Base-by-base conservation (phyloP, 306 rosid genomes). In the Medicago arabica region DNA sequence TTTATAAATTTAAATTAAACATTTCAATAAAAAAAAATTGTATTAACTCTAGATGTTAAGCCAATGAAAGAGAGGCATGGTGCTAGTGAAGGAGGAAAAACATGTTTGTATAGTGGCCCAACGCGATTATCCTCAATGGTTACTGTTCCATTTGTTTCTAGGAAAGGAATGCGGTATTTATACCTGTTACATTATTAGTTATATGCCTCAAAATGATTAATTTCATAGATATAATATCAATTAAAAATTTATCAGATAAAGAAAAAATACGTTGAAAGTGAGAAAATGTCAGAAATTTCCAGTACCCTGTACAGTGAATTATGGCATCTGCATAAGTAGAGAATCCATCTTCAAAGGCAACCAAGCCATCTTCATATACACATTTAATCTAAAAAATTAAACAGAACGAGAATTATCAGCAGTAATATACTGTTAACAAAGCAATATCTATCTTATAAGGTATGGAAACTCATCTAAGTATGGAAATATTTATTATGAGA, bases 31-130 rank as follows among this genome's bases (percentile, higher is more conserved):
- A 19, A 51, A 50, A 19, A 19, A 31, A 31, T 2, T 54, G 18
- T 10, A 21, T 9, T 36, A 23, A 83, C 86, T 80, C 49, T 79
- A 3, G 0, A 40, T 10, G 40, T 39, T 63, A 83, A 63, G n/a
- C 87, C 86, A 28, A 83, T 58, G 78, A 83, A 83, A 34, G 87
- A 79, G 12, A 83, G 84, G 57, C 68, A 57, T 39, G 87, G 87
- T 57, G 87, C 78, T 31, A 83, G 14, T 25, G 81, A 47, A 64
- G 87, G 87, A 75, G 87, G 87, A 58, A 83, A 83, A 59, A 83
- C 81, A 1, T 79, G 87, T 50, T 83, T 83, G 84, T 79, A 83
- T 18, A 83, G 54, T 47, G 87, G 87, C 15, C 84, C 87, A 17
- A 83, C 81, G n/a, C 87, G 84, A 49, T 75, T 83, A 66, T 79